Evolutionary conservation across 1,139 yeast genomes (phyloP).

Genomic region (Geotrichum histeridarum): DNA sequence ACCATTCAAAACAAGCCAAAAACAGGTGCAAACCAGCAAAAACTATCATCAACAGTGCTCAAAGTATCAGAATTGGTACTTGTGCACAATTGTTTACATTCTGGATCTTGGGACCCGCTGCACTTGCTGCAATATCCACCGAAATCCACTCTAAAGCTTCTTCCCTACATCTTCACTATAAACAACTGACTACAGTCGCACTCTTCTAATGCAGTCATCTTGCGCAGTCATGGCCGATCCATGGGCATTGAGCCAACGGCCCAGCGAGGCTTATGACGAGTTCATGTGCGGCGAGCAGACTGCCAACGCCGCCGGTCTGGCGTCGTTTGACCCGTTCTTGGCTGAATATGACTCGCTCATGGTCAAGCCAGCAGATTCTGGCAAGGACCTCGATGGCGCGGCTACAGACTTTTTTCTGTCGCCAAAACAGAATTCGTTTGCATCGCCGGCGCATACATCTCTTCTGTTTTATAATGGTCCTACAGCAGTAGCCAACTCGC

Average conservation of each 20-base stretch:
- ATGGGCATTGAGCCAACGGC: background rate
- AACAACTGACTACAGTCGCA: background rate
- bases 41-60: no score
- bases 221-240: background rate
- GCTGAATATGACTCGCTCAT: background rate
- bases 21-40: no score
- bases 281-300: background rate
- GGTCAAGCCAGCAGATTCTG: background rate
- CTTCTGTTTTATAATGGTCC: constrained; percentile 5
- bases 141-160: constrained; percentile 1
- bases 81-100: no score
- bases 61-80: no score
- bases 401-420: constrained; percentile 17
- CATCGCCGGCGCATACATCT: constrained; percentile 10
- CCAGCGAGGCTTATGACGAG: background rate
- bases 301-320: background rate
- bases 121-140: background rate
- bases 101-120: no score
- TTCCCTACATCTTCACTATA: background rate
- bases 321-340: background rate
- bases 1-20: no score
- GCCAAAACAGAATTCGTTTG: constrained; percentile 12
- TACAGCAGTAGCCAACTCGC: background rate
- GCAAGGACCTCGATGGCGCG: constrained; percentile 16
- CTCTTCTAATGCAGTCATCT: background rate